Percentiles rank a stretch among this genome's conserved stretches.
phyloP scores from a whole-genome alignment of 306 rosid species.

The Lathyrus aphaca region DNA sequence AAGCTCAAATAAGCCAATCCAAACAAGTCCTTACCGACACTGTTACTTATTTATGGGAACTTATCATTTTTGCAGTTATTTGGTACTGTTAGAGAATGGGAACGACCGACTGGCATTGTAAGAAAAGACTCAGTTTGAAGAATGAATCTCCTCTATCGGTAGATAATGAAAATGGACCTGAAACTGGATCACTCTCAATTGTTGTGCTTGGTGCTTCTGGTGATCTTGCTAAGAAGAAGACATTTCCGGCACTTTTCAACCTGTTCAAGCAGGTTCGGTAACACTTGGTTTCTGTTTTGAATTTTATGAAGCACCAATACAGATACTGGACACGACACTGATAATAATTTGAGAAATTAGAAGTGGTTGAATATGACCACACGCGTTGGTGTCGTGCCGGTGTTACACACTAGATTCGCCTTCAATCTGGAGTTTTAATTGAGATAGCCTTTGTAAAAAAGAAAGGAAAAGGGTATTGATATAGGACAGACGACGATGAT shows the following conservation, averaged over 20 bases:
- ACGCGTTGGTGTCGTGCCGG: background rate
- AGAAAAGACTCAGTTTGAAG: slow-evolving; percentile 42
- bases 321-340: background rate
- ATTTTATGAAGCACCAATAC: background rate
- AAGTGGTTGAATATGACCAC: background rate
- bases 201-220: slow-evolving; percentile 97
- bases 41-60: background rate
- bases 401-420: background rate
- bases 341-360: background rate
- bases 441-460: background rate
- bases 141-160: slow-evolving; percentile 52
- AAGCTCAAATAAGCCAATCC: too few relatives aligned
- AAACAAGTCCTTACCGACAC: too few relatives aligned
- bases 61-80: background rate
- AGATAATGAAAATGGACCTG: slow-evolving; percentile 56
- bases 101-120: slow-evolving; percentile 64
- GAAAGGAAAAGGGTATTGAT: background rate
- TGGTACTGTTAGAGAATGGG: slow-evolving; percentile 57
- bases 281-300: background rate
- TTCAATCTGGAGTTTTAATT: background rate
- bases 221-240: slow-evolving; percentile 99
- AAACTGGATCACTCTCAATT: slow-evolving; percentile 75
- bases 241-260: slow-evolving; percentile 91
- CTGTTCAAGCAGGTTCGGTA: slow-evolving; percentile 74
- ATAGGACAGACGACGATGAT: slow-evolving; percentile 10